Evolutionary conservation across 352 stramenopile genomes (phyloP), one percentile per base, ranked within the genome.

Genomic region (Albugo candida): DNA sequence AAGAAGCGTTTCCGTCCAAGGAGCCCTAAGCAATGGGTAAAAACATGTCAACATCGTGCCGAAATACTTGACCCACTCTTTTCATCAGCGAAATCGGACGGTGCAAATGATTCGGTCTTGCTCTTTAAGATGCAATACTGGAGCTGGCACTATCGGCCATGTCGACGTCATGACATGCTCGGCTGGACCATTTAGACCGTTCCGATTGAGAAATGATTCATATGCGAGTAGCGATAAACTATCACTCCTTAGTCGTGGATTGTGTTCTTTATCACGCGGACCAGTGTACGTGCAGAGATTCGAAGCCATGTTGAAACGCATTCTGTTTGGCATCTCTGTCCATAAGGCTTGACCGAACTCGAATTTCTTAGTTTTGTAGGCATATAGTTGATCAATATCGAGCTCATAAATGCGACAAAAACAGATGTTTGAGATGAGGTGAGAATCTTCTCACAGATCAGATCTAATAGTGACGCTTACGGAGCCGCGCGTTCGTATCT

Each of bases 231-330:
- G 36, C 14, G 14, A 14, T 14, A 41, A 16, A 41, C 36, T 41
- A 16, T 16, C 36, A 14, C 14, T 14, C 16, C 36, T 14, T 14
- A 14, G 36, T 16, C 16, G 36, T n/a, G n/a, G n/a, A n/a, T n/a
- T n/a, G n/a, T n/a, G n/a, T n/a, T n/a, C n/a, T n/a, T n/a, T n/a
- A n/a, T n/a, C n/a, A n/a, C n/a, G n/a, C n/a, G n/a, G n/a, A n/a
- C n/a, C n/a, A n/a, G 67, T 58, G 39, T 83, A 80, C 18, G 64
- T 75, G 70, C 74, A 86, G 18, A 86, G 76, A 43, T 80, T 82
- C 1, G 69, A 70, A 45, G 3, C 74, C 63, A n/a, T 83, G 41
- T 50, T 83, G 78, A 40, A 86, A 67, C 47, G 70, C 66, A 46
- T 79, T 83, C 48, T 86, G 65, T 27, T 69, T 57, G 31, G 83